Evolutionary conservation across 129 eudicot species (phyloP), one percentile per base, ranked within the genome.

Genomic region (Sambucus nigra): DNA sequence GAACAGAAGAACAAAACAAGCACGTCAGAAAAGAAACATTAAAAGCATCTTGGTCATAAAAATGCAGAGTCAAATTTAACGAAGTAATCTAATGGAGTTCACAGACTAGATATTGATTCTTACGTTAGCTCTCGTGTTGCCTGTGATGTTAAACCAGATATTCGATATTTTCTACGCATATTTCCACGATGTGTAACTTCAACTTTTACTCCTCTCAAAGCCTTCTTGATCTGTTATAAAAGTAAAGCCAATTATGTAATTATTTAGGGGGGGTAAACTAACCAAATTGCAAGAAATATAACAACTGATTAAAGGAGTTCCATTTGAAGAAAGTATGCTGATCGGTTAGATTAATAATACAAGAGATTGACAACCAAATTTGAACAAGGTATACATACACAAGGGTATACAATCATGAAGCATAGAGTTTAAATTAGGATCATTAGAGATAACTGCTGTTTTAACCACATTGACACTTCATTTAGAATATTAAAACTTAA

Each of bases 171-270:
- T 59, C 96, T 51, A 2, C 94, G 77, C 91, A 83, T 83, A 47
- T 77, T 77, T 33, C 96, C 96, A 17, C 96, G 87, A 56, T 88
- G 96, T 25, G 96, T 88, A 51, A 88, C 96, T 76, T 88, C 94
- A 56, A 84, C 94, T 63, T 83, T 88, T 9, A 88, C 91, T 26
- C 96, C 96, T 51, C 94, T 73, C 15, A 88, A 63, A 17, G 94
- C 94, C 69, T 83, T 88, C 66, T 83, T 88, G 12, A 88, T 88
- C 96, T 88, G 68, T 65, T 19, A 14, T 1, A 28, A 63, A 53
- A 15, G 48, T 16, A 42, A 13, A 42, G 20, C 3, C 20, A 42
- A 4, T 15, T 14, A 42, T 42, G 48, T 3, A 15, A 35, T 15
- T 7, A 35, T 15, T 35, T 15, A 35, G n/a, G n/a, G n/a, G n/a